Evolutionary conservation across 2,329 filamentous ascomycete species (phyloP).

Genomic region (Sporothrix brunneoviolacea): DNA sequence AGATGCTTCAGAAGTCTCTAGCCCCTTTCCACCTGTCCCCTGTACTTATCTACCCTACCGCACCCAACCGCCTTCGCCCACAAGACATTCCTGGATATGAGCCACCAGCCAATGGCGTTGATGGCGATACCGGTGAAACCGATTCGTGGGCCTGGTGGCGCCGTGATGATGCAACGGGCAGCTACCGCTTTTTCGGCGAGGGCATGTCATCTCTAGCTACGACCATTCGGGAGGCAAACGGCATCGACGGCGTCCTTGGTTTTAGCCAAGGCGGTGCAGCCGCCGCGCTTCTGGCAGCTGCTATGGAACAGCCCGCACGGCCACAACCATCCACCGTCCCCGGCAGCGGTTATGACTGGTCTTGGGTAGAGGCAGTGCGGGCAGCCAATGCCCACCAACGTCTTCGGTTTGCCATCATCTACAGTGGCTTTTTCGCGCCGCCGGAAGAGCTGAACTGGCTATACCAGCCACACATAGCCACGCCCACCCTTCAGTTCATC

Average conservation of each 20-base stretch:
- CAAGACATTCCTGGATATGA: constrained; percentile 65
- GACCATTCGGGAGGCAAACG: constrained; percentile 54
- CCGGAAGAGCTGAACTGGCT: constrained; percentile 58
- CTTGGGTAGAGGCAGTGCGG: constrained; percentile 41
- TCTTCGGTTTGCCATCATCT: constrained; percentile 66
- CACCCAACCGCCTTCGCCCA: constrained; percentile 54
- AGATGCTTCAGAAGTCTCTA: constrained; percentile 70
- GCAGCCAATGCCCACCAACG: constrained; percentile 40
- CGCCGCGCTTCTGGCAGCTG: constrained; percentile 63
- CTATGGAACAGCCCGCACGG: constrained; percentile 54
- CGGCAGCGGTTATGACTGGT: constrained; percentile 29
- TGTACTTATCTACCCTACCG: constrained; percentile 62
- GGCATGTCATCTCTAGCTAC: constrained; percentile 59
- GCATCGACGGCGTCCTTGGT: constrained; percentile 71
- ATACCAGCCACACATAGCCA: constrained; percentile 68
- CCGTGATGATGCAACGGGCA: constrained; percentile 55
- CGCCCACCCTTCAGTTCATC: constrained; percentile 74
- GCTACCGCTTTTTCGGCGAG: constrained; percentile 63
- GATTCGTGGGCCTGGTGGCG: constrained; percentile 82
- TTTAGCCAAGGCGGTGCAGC: constrained; percentile 76
- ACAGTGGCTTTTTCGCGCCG: constrained; percentile 68
- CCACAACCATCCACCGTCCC: constrained; percentile 24
- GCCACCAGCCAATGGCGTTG: constrained; percentile 20
- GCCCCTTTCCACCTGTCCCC: constrained; percentile 47
- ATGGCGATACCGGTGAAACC: constrained; percentile 29